Evolutionary conservation across 169 alveolate genomes (phyloP), one percentile per base, ranked within the genome.

Genomic region (Plasmodium fragile): DNA sequence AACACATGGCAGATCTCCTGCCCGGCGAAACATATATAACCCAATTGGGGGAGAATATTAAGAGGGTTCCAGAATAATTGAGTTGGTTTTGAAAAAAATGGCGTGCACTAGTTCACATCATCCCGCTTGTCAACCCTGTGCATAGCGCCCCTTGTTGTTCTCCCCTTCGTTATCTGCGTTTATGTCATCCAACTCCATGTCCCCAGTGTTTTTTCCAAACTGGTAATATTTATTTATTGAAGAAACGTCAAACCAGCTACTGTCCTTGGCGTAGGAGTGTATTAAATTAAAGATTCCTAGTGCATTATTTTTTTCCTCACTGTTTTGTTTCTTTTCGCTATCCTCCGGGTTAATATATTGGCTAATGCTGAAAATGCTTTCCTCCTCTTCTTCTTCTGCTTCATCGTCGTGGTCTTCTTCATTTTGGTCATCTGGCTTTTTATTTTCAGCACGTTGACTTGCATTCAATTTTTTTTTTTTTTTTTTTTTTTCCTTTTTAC

Each of bases 171-270:
- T n/a, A 79, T 22, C 72, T 5, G 18, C 34, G 25, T 71, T 79
- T 30, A 89, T 89, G 72, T 79, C 72, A 28, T 78, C 94, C 25
- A 89, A 25, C 49, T 89, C 94, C 45, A 59, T 18, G 25, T 89
- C 94, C 3, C 39, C 53, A 59, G 16, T 22, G n/a, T 13, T 36
- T 89, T 89, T 89, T 39, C 81, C 81, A 77, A 89, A 89, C 13
- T 78, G 73, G 82, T 78, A 89, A 13, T 89, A 89, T 41, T 78
- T 89, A 52, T 89, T 89, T 32, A 89, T 89, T 1, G 94, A 72
- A 0, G 94, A 78, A 13, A 89, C 90, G 52, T 89, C 94, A 89
- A 89, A 89, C 94, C 94, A 89, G 72, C 71, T 89, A 78, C 72
- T 89, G 30, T 89, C 94, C 52, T 89, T 89, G 3, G 94, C 89